Evolutionary conservation across 2,329 filamentous ascomycete species (phyloP).

Genomic region (Huntiella bhutanensis): DNA sequence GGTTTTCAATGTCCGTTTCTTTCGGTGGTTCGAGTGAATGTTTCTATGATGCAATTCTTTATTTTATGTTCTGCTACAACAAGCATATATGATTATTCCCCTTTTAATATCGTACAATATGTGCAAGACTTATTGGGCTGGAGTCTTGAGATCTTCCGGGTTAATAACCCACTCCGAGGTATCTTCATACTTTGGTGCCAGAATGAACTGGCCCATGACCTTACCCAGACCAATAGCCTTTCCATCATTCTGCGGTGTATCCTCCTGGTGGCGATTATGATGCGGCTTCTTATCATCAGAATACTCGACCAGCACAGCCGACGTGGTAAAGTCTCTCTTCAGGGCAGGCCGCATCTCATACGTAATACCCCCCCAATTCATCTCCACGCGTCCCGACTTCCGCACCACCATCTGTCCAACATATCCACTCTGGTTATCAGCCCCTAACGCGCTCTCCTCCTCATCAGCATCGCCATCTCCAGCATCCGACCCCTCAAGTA

Average conservation of each 20-base stretch:
- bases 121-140: not conserved
- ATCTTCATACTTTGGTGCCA: constrained; percentile 38
- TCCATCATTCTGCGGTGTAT: constrained; percentile 25
- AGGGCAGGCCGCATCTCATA: constrained; percentile 33
- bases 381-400: constrained; percentile 41
- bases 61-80: no score
- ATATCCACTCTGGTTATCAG: constrained; percentile 33
- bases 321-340: constrained; percentile 36
- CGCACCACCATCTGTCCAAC: constrained; percentile 41
- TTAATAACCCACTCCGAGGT: constrained; percentile 34
- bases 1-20: no score
- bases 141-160: constrained; percentile 18
- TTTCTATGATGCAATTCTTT: no score
- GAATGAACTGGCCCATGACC: constrained; percentile 41
- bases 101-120: no score
- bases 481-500: constrained; percentile 15
- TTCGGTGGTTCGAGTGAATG: no score
- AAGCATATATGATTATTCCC: no score
- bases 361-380: constrained; percentile 41
- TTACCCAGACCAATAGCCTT: constrained; percentile 36
- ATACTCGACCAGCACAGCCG: constrained; percentile 40
- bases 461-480: constrained; percentile 16
- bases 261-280: constrained; percentile 18
- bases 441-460: constrained; percentile 18
- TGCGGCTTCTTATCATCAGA: constrained; percentile 27